Base-by-base conservation (phyloP, 805 yeast species). In the Suhomyces vadensis region DNA sequence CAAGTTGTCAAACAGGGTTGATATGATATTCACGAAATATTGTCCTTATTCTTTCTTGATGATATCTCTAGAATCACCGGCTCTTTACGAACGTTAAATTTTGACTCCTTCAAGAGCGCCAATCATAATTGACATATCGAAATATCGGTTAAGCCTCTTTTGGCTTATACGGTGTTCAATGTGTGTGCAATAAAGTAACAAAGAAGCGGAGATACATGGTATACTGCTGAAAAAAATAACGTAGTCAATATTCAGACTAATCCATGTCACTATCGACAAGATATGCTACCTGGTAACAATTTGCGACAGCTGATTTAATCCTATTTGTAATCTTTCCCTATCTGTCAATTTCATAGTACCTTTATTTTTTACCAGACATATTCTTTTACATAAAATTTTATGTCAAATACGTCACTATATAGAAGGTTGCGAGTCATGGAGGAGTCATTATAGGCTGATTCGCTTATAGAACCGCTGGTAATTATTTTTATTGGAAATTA, bases 391-490 rank as follows among this genome's bases (percentile, higher is more conserved):
- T 29, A 29, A 29, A 9, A 20, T 16, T 8, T 14, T 16, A 14
- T 6, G 6, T 6, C 10, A 11, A 14, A 29, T 3, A 29, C 20
- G 31, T 13, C 31, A 27, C n/a, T n/a, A n/a, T n/a, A n/a, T 26
- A 2, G 14, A 27, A 29, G 33, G 33, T 29, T 29, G 33, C 33
- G 33, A 29, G 33, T 29, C 33, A 13, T n/a, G 33, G 20, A 29
- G n/a, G 19, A 13, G 33, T 29, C 19, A 29, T 29, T 7, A 16
- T 29, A 16, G 10, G 9, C n/a, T 29, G n/a, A n/a, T n/a, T n/a
- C n/a, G n/a, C n/a, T n/a, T n/a, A 14, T 20, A 29, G 20, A 14
- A 14, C 33, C 33, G 9, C 25, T 14, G 19, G 19, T 5, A 3
- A 3, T 29, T 29, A 29, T 29, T 29, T 29, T 29, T 29, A 14